A percentile compares a stretch with the other conserved stretches of the same genome.
Evolutionary conservation across 768 basidiomycete genomes (phyloP).

Genomic region (Mrakia blollopis): DNA sequence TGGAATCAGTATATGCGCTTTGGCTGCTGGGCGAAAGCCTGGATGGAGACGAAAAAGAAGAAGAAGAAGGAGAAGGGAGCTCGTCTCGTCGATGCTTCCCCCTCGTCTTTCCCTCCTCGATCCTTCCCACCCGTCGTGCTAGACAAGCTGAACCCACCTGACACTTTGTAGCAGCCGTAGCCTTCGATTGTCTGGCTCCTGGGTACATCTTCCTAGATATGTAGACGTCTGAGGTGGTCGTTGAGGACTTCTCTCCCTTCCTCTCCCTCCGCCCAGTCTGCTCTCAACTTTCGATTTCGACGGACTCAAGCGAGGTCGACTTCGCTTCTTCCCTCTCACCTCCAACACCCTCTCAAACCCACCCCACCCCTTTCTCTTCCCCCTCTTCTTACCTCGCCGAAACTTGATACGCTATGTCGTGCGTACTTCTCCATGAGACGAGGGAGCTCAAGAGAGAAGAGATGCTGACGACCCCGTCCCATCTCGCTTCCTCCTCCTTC

Average conservation of each 20-base stretch:
- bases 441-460: no score
- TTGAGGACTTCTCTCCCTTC: neutral
- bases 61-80: neutral
- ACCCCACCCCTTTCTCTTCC: neutral
- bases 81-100: neutral
- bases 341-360: neutral
- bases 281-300: neutral
- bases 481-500: conserved; percentile 4
- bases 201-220: conserved; percentile 15
- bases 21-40: neutral
- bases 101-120: no score
- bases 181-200: neutral
- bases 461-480: neutral
- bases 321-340: neutral
- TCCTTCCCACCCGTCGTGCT: no score
- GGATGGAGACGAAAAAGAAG: neutral
- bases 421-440: neutral
- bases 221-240: neutral
- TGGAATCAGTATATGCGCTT: neutral
- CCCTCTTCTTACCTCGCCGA: neutral
- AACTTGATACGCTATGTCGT: neutral
- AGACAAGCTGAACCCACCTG: neutral
- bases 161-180: conserved; percentile 13
- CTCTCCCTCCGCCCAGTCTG: no score
- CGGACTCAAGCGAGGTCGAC: neutral